Base-by-base conservation (phyloP, 345 rosid species). In the Salix udensis region DNA sequence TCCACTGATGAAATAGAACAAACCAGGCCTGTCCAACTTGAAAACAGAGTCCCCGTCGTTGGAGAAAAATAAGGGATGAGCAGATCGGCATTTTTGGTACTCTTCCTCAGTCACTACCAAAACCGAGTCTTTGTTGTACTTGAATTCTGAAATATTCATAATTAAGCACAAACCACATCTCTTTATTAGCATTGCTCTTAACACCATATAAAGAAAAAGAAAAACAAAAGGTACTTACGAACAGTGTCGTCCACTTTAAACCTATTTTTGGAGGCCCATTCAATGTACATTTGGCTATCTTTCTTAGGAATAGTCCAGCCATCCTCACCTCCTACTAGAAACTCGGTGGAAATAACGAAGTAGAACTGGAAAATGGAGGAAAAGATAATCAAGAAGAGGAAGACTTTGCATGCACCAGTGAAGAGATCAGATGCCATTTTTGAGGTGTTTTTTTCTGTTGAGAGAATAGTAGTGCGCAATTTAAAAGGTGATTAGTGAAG, bases 1-100 rank as follows among this genome's bases (percentile, higher is more conserved):
- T 34, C 92, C 92, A 34, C 96, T 88, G 19, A 91, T 85, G 80
- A 91, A 88, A 69, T 88, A 89, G 83, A 87, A 91, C 72, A 87
- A 71, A n/a, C 92, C 88, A 1, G 92, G 80, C 6, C 87, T 74
- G 75, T 87, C 88, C 52, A 91, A 64, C 16, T 58, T 81, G 76
- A 81, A 85, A 68, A 70, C 72, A 0, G 88, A 86, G 65, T 88
- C 82, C 0, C 89, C 85, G 28, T 88, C 83, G 87, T 89, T 89
- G 64, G 88, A 88, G 85, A 86, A 89, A 81, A 88, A 83, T 0
- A 78, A 40, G 0, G 96, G 93, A 66, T 80, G 91, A 24, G 84
- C 69, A 1, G 89, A 72, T 24, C 74, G 81, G 82, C 92, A 91
- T 66, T 80, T 87, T n/a, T 88, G 75, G 85, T 89, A 89, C 85